Evolutionary conservation across 78 protist genomes (phyloP).

Genomic region (Guillardia theta): DNA sequence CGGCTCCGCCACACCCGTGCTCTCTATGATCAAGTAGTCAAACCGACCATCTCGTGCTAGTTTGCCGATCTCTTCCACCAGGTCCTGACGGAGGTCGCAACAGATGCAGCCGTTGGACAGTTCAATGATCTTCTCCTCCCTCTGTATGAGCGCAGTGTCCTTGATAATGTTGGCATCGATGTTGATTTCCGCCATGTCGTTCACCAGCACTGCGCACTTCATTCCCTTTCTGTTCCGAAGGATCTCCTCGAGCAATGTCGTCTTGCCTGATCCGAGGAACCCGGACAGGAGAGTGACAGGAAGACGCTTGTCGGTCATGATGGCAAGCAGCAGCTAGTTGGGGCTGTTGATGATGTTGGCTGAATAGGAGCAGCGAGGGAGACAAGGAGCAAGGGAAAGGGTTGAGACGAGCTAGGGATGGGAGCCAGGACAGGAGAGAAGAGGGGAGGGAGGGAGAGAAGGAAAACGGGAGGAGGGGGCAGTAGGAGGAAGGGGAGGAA

Average conservation of each 20-base stretch:
- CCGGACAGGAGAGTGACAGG: slow-evolving; percentile 88
- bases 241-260: slow-evolving; percentile 70
- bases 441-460: too few relatives aligned
- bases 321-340: too few relatives aligned
- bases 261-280: slow-evolving; percentile 88
- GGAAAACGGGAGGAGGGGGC: too few relatives aligned
- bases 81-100: neutral
- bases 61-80: neutral
- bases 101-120: slow-evolving; percentile 92
- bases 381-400: too few relatives aligned
- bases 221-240: slow-evolving; percentile 42
- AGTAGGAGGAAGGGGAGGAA: too few relatives aligned
- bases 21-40: slow-evolving; percentile 27
- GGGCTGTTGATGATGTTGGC: too few relatives aligned
- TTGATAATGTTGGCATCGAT: slow-evolving; percentile 77
- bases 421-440: too few relatives aligned
- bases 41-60: neutral
- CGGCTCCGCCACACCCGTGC: neutral
- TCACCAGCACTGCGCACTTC: slow-evolving; percentile 72
- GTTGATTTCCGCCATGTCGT: slow-evolving; percentile 82
- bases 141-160: neutral
- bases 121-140: slow-evolving; percentile 71
- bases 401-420: too few relatives aligned
- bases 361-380: too few relatives aligned
- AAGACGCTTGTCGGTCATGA: neutral